A percentile compares a stretch with the other conserved stretches of the same genome.
Evolutionary conservation across 257 asterid genomes (phyloP).

Genomic region (Gentiana straminea): DNA sequence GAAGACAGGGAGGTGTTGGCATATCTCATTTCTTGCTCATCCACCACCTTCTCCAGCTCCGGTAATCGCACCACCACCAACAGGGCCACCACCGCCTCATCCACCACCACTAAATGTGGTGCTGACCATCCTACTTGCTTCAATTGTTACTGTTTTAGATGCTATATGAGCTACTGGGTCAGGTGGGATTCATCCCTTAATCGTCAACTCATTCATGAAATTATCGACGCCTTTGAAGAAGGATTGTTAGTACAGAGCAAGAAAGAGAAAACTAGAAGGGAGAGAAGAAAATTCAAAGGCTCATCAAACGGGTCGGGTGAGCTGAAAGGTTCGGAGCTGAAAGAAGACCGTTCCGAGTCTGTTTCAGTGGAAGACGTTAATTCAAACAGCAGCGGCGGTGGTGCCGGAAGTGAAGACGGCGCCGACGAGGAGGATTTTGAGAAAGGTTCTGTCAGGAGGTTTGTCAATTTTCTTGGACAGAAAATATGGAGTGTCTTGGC

Average conservation of each 20-base stretch:
- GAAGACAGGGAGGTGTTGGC: slow-evolving; percentile 28
- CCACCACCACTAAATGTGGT: background rate
- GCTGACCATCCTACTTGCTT: slow-evolving; percentile 18
- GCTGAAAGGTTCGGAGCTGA: background rate
- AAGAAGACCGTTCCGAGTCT: background rate
- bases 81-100: slow-evolving; percentile 6
- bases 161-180: slow-evolving; percentile 34
- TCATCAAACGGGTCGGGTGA: background rate
- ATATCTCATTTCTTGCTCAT: slow-evolving; percentile 25
- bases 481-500: slow-evolving; percentile 26
- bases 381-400: background rate
- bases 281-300: slow-evolving; percentile 15
- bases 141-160: slow-evolving; percentile 28
- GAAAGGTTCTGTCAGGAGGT: slow-evolving; percentile 21
- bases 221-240: slow-evolving; percentile 31
- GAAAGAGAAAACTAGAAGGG: slow-evolving; percentile 18
- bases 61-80: slow-evolving; percentile 2
- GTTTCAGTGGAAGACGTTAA: slow-evolving; percentile 5
- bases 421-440: slow-evolving; percentile 12
- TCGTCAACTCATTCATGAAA: slow-evolving; percentile 34
- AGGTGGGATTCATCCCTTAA: slow-evolving; percentile 41
- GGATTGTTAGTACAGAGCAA: slow-evolving; percentile 12
- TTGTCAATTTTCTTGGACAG: slow-evolving; percentile 29
- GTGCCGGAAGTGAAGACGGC: slow-evolving; percentile 2
- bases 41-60: slow-evolving; percentile 16